phyloP scores from a whole-genome alignment of 2,329 filamentous ascomycete genomes.

The Alternaria ethzedia region DNA sequence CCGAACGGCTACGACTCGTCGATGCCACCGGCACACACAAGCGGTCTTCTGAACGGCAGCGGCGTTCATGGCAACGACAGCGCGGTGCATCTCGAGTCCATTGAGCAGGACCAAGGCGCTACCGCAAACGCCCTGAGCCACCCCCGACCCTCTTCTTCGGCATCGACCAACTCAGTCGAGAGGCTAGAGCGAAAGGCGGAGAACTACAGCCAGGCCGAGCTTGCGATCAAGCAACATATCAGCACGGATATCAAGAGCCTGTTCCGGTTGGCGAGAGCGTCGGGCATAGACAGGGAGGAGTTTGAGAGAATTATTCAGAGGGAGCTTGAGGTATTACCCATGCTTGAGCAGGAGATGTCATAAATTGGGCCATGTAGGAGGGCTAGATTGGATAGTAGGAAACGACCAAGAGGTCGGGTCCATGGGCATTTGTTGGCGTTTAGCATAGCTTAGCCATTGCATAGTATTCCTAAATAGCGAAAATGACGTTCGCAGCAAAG shows the following conservation, averaged over 20 bases:
- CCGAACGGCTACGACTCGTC: slow-evolving; percentile 41
- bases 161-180: slow-evolving; percentile 63
- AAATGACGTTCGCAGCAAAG: background rate
- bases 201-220: slow-evolving; percentile 69
- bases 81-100: slow-evolving; percentile 28
- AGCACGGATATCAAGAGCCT: slow-evolving; percentile 78
- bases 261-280: slow-evolving; percentile 71
- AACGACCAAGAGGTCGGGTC: background rate
- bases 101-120: slow-evolving; percentile 27
- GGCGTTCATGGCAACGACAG: slow-evolving; percentile 18
- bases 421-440: slow-evolving; percentile 17
- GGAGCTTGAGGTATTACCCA: slow-evolving; percentile 72
- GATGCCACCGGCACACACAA: slow-evolving; percentile 32
- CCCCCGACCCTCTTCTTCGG: slow-evolving; percentile 45
- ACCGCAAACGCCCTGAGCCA: slow-evolving; percentile 41
- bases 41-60: slow-evolving; percentile 4
- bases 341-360: slow-evolving; percentile 67
- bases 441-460: slow-evolving; percentile 5
- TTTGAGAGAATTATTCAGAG: slow-evolving; percentile 75
- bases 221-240: slow-evolving; percentile 80
- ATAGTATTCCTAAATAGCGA: slow-evolving; percentile 6
- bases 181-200: slow-evolving; percentile 62
- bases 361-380: background rate
- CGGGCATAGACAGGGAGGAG: slow-evolving; percentile 75
- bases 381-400: background rate